phyloP scores from a whole-genome alignment of 257 asterid genomes.

The Penstemon newberryi region DNA sequence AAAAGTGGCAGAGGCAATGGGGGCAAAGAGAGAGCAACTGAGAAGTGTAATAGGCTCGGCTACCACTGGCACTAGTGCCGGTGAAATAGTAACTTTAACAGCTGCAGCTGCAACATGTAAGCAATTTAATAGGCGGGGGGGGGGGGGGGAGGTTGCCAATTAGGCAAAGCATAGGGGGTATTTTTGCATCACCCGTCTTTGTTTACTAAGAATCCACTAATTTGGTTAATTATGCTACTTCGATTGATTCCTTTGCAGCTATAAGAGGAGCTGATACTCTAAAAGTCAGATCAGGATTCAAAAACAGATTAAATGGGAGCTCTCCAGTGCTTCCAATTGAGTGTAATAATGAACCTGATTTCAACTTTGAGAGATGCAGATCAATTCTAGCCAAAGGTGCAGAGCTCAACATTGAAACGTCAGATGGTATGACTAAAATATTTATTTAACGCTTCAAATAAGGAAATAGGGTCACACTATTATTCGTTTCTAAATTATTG shows the following conservation, averaged over 20 bases:
- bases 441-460: neutral
- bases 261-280: conserved; percentile 85
- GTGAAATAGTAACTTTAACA: conserved; percentile 69
- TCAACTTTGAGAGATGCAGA: conserved; percentile 66
- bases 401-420: conserved; percentile 55
- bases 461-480: neutral
- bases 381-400: conserved; percentile 70
- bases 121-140: too few relatives aligned
- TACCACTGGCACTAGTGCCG: conserved; percentile 53
- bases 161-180: too few relatives aligned
- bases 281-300: conserved; percentile 62
- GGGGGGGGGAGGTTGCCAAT: too few relatives aligned
- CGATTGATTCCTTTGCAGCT: conserved; percentile 47
- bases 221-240: neutral
- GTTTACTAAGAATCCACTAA: neutral
- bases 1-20: conserved; percentile 92
- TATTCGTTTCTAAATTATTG: neutral
- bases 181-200: too few relatives aligned
- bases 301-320: conserved; percentile 59
- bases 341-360: conserved; percentile 50
- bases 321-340: conserved; percentile 68
- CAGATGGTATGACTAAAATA: conserved; percentile 54
- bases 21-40: conserved; percentile 81
- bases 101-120: conserved; percentile 91
- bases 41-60: conserved; percentile 68